phyloP scores from a whole-genome alignment of 1,284 basidiomycete genomes.

The Pulchroboletus neoregius region DNA sequence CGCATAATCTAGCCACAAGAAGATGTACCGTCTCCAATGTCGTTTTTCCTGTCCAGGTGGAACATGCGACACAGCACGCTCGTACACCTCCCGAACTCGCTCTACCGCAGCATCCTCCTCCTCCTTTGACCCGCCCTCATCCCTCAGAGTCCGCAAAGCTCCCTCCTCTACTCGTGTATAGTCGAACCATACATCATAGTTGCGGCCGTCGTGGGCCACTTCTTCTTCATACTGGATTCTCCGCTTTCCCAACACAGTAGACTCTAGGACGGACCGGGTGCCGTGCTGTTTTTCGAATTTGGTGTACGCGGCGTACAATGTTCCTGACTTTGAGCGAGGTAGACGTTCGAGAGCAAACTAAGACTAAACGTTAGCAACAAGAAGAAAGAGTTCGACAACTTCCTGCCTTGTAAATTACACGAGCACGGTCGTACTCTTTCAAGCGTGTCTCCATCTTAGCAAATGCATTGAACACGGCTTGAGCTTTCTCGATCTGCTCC shows the following conservation, averaged over 20 bases:
- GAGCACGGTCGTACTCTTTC: conserved; percentile 94
- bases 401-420: conserved; percentile 92
- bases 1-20: conserved; percentile 95
- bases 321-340: conserved; percentile 84
- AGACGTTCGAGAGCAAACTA: conserved; percentile 91
- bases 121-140: conserved; percentile 70
- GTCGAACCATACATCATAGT: conserved; percentile 99
- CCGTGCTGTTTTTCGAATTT: conserved; percentile 99
- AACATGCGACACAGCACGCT: conserved; percentile 93
- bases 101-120: conserved; percentile 56
- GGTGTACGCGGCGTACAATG: conserved; percentile 87
- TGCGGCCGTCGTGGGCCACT: conserved; percentile 79
- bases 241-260: conserved; percentile 93
- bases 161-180: conserved; percentile 93
- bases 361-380: conserved; percentile 1
- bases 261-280: conserved; percentile 81
- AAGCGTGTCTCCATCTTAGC: conserved; percentile 96
- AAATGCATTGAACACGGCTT: conserved; percentile 93
- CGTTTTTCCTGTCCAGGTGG: conserved; percentile 87
- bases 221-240: conserved; percentile 98
- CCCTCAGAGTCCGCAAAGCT: conserved; percentile 69
- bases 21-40: conserved; percentile 95
- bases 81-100: conserved; percentile 90
- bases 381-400: not conserved
- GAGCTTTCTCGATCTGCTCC: conserved; percentile 95